Percentiles rank a stretch among this genome's conserved stretches.
Conservation (phyloP, 2,329 filamentous ascomycete species). For the Aspergillus cejpii region DNA sequence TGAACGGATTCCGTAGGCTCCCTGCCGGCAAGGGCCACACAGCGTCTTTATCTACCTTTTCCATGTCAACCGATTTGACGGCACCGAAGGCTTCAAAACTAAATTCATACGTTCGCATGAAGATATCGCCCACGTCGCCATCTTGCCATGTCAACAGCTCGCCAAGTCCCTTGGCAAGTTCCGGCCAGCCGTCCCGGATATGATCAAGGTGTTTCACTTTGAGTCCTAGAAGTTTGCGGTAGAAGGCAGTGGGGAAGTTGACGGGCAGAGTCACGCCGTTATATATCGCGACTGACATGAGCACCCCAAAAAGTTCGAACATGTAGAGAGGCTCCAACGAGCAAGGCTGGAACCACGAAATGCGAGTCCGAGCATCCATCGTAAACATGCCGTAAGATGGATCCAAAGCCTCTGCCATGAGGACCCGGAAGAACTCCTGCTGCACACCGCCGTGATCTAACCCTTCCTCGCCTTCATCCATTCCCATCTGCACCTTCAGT, state of each 20-base stretch:
- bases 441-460: slow-evolving; percentile 93
- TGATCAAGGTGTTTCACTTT: slow-evolving; percentile 65
- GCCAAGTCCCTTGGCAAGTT: slow-evolving; percentile 66
- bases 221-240: slow-evolving; percentile 67
- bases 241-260: slow-evolving; percentile 78
- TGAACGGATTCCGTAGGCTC: slow-evolving; percentile 1
- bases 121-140: slow-evolving; percentile 72
- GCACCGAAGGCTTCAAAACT: slow-evolving; percentile 56
- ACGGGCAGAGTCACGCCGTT: slow-evolving; percentile 89
- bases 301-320: slow-evolving; percentile 77
- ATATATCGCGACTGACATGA: slow-evolving; percentile 86
- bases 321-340: slow-evolving; percentile 80
- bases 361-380: slow-evolving; percentile 65
- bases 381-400: slow-evolving; percentile 72
- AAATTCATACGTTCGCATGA: slow-evolving; percentile 81
- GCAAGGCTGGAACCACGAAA: slow-evolving; percentile 82
- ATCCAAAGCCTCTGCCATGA: slow-evolving; percentile 71
- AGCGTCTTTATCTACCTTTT: slow-evolving; percentile 35
- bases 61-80: slow-evolving; percentile 51
- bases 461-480: slow-evolving; percentile 76
- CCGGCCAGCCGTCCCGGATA: slow-evolving; percentile 82
- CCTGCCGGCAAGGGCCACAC: slow-evolving; percentile 27
- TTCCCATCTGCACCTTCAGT: slow-evolving; percentile 79
- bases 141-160: slow-evolving; percentile 71
- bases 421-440: slow-evolving; percentile 88